phyloP scores from a whole-genome alignment of 1,284 basidiomycete genomes.

The Blastosporella zonata region DNA sequence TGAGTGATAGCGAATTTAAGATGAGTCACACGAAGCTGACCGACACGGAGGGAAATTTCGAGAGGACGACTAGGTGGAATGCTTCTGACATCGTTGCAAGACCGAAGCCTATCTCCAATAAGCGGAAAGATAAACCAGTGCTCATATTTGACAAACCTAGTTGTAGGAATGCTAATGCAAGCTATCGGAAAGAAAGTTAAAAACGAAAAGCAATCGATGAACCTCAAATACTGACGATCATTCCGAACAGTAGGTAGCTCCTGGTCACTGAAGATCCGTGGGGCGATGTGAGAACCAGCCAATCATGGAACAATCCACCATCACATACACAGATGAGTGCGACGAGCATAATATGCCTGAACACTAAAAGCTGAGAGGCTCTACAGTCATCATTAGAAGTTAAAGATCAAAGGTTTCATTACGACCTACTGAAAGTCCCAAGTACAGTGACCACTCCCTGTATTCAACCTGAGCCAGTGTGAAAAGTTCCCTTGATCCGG shows the following conservation, averaged over 20 bases:
- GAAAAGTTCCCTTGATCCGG: neutral
- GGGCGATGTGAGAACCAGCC: neutral
- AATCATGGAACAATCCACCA: neutral
- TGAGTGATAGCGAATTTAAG: neutral
- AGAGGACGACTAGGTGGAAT: neutral
- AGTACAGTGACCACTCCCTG: neutral
- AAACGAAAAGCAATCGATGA: neutral
- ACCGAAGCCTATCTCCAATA: no score
- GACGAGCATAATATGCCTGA: neutral
- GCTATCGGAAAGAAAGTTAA: neutral
- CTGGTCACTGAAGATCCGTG: neutral
- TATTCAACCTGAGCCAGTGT: neutral
- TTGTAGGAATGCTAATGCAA: neutral
- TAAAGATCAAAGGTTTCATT: neutral
- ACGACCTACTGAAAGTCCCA: neutral
- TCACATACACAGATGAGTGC: neutral
- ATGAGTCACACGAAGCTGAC: neutral
- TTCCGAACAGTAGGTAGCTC: neutral
- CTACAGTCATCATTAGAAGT: neutral
- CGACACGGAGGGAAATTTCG: neutral
- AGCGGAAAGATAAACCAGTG: no score
- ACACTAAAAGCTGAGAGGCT: neutral
- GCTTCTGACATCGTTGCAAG: slow-evolving; percentile 5
- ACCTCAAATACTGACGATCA: neutral
- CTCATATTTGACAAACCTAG: no score